Base-by-base conservation (phyloP, 2,329 filamentous ascomycete genomes). In the Balansia obtecta region DNA sequence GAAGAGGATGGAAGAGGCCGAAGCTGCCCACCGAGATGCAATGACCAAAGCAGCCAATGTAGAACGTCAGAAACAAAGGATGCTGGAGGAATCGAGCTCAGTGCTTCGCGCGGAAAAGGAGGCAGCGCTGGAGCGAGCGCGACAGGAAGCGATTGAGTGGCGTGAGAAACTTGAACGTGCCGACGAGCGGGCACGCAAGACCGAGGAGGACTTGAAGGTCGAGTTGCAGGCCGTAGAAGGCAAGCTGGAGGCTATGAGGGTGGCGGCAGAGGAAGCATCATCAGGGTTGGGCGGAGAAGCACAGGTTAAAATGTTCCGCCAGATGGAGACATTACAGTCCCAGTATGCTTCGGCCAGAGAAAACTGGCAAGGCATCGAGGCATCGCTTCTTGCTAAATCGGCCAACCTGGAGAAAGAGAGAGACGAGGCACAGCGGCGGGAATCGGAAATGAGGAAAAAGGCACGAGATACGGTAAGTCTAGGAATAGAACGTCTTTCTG, bases 281-380 rank as follows among this genome's bases (percentile, higher is more conserved):
- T 91, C 89, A 2, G 86, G 87, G 15, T 81, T 81, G 13, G 82
- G 82, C 6, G 86, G 89, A 13, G 88, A 95, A 61, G 81, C 86
- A 0, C 89, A 95, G 60, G 86, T 86, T 42, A 97, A 96, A 65
- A 74, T 97, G 40, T 73, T 97, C 42, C 82, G 93, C 40, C 94
- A 98, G 67, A 86, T 98, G 49, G 93, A 98, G 70, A 96, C 88
- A 0, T 70, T 98, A 38, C 93, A 98, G 66, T 93, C 87, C 7
- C 94, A 98, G 64, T 95, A 98, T 67, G 83, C 89, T 1, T 83
- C 94, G 50, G 93, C 93, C 1, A 93, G 88, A 57, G 88, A 95
- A 61, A 98, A 98, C 60, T 98, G 94, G 93, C 90, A 96, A 63
- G 88, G 89, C 0, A 94, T 98, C 54, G 91, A 98, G 66, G 80